These are phyloP conservation scores for Hanseniaspora lindneri DNA, from an alignment of 805 yeast genomes.

Conservation along the genomic window DNA sequence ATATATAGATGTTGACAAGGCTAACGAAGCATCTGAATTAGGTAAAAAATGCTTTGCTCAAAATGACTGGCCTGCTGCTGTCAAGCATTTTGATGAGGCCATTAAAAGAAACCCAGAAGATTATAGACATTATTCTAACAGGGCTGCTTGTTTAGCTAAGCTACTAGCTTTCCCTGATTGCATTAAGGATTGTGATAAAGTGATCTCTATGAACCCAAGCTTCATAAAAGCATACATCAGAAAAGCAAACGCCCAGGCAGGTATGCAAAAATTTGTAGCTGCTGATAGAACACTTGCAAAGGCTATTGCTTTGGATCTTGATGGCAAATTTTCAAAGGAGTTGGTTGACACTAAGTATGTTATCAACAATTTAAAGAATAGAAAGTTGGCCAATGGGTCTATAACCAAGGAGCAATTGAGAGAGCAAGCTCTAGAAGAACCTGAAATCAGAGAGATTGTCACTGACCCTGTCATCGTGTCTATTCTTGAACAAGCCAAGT, in stretches of 20 bases:
- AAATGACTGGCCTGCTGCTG: conserved; percentile 95
- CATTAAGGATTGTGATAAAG: conserved; percentile 78
- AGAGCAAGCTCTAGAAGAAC: conserved; percentile 81
- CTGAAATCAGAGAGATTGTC: conserved; percentile 81
- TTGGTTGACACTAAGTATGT: conserved; percentile 42
- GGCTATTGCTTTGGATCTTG: conserved; percentile 63
- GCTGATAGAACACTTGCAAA: conserved; percentile 69
- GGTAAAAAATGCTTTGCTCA: conserved; percentile 84
- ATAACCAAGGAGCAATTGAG: conserved; percentile 79
- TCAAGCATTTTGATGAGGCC: conserved; percentile 89
- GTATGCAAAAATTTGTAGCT: conserved; percentile 73
- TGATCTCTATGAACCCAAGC: conserved; percentile 75
- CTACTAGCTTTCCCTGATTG: conserved; percentile 96
- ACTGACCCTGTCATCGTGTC: conserved; percentile 95
- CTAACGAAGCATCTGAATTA: conserved; percentile 85
- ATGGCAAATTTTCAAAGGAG: not conserved
- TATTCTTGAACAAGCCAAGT: conserved; percentile 84
- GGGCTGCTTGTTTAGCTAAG: conserved; percentile 94
- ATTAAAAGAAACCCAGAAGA: conserved; percentile 93
- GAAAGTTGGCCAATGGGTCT: conserved; percentile 41
- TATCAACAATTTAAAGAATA: conserved; percentile 54
- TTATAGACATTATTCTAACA: conserved; percentile 91
- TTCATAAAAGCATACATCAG: conserved; percentile 93
- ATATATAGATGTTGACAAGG: conserved; percentile 80
- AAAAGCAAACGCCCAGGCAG: conserved; percentile 88